A percentile compares a stretch with the other conserved stretches of the same genome.
Conservation (phyloP, 768 basidiomycete species). For the Suillus luteus region DNA sequence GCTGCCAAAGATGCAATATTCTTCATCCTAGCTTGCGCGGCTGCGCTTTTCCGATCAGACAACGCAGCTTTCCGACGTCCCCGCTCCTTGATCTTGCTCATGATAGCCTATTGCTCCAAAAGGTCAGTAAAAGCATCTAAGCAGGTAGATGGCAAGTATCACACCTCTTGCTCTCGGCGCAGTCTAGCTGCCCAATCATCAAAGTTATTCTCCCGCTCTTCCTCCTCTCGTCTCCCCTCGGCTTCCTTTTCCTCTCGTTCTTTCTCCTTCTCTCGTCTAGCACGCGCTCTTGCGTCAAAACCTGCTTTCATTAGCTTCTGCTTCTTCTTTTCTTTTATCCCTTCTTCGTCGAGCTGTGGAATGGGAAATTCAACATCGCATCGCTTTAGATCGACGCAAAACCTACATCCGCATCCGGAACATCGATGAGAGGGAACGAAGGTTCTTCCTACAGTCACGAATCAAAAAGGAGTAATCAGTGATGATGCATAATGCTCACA, state of each 20-base stretch:
- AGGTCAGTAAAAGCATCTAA: neutral
- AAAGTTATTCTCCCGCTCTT: constrained; percentile 73
- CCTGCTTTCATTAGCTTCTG: constrained; percentile 93
- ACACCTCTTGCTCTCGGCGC: constrained; percentile 80
- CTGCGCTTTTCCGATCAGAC: constrained; percentile 90
- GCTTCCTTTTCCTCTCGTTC: constrained; percentile 70
- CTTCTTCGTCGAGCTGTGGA: constrained; percentile 80
- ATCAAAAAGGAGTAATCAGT: constrained; percentile 1
- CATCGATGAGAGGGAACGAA: constrained; percentile 87
- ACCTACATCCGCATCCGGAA: constrained; percentile 83
- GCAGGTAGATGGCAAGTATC: constrained; percentile 17
- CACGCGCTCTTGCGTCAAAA: constrained; percentile 85
- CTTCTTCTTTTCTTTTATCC: constrained; percentile 90
- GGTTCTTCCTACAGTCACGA: constrained; percentile 63
- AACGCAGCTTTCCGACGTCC: constrained; percentile 78
- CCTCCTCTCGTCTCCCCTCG: constrained; percentile 64
- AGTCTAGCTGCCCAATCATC: constrained; percentile 73
- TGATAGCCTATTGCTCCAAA: constrained; percentile 55
- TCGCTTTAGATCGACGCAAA: neutral
- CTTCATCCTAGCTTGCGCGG: constrained; percentile 95
- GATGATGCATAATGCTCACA: constrained; percentile 31
- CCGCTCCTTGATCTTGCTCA: constrained; percentile 84
- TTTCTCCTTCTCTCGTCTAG: constrained; percentile 83
- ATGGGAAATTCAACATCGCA: neutral
- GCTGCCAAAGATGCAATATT: constrained; percentile 89